Evolutionary conservation across 371 early-diverging fungal genomes (phyloP).

Genomic region (Apophysomyces ossiformis): DNA sequence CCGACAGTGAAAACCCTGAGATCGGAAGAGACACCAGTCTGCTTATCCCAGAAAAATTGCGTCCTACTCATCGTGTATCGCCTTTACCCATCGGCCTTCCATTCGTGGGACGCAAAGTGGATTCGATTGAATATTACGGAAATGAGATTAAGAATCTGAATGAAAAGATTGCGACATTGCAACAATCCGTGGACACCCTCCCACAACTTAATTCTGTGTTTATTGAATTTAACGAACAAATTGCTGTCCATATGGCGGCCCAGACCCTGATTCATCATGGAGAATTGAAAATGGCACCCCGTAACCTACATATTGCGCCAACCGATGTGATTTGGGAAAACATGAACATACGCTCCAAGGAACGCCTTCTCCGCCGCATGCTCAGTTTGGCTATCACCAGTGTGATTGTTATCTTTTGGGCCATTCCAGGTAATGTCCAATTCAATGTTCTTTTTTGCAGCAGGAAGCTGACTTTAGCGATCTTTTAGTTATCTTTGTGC

Average conservation of each 20-base stretch:
- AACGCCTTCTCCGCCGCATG: conserved; percentile 61
- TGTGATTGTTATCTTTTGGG: conserved; percentile 74
- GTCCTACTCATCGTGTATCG: conserved; percentile 67
- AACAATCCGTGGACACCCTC: conserved; percentile 23
- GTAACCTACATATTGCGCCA: conserved; percentile 68
- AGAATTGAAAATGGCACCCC: conserved; percentile 73
- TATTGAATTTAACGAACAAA: conserved; percentile 80
- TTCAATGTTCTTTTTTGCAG: neutral
- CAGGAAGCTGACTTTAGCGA: neutral
- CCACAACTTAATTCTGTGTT: conserved; percentile 71
- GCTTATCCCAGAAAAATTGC: conserved; percentile 48
- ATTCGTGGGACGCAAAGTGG: conserved; percentile 69
- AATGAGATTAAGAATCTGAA: conserved; percentile 61
- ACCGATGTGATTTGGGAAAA: conserved; percentile 87
- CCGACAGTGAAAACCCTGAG: conserved; percentile 14
- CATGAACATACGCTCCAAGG: conserved; percentile 62
- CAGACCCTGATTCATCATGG: conserved; percentile 69
- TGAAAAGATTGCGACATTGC: conserved; percentile 49
- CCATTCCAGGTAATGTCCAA: conserved; percentile 53
- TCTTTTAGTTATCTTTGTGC: conserved; percentile 57
- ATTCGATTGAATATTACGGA: conserved; percentile 64
- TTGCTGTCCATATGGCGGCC: conserved; percentile 85
- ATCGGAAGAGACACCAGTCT: conserved; percentile 17
- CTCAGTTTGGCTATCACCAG: conserved; percentile 50
- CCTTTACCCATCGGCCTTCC: conserved; percentile 49